Evolutionary conservation across 106 monocot species (phyloP).

Genomic region (Acorus calamus): DNA sequence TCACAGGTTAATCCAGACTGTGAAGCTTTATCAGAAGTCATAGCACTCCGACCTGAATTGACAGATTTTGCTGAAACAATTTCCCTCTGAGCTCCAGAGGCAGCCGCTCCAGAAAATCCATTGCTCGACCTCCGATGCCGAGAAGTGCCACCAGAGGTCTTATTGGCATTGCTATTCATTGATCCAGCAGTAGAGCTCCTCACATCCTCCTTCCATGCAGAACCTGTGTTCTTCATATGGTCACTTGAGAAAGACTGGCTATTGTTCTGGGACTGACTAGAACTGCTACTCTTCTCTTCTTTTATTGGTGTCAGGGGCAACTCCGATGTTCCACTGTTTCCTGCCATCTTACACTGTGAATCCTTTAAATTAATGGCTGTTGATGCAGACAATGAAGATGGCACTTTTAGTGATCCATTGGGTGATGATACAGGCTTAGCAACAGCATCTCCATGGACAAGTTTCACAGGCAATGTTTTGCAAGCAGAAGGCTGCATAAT

Average conservation of each 20-base stretch:
- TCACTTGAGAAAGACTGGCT: slow-evolving; percentile 58
- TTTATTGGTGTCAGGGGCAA: slow-evolving; percentile 15
- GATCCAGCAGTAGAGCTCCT: slow-evolving; percentile 50
- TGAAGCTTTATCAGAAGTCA: slow-evolving; percentile 18
- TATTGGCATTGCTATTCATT: slow-evolving; percentile 12
- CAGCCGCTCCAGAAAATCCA: slow-evolving; percentile 14
- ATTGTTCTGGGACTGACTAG: slow-evolving; percentile 56
- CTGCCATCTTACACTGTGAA: slow-evolving; percentile 17
- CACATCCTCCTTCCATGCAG: slow-evolving; percentile 47
- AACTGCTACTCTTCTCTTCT: slow-evolving; percentile 60
- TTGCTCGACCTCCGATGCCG: slow-evolving; percentile 52
- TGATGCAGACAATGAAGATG: slow-evolving; percentile 14
- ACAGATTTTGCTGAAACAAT: slow-evolving; percentile 15
- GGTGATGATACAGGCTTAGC: slow-evolving; percentile 27
- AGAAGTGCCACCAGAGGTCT: slow-evolving; percentile 29
- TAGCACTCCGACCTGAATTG: slow-evolving; percentile 16
- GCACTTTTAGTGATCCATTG: slow-evolving; percentile 26
- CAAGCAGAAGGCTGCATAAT: slow-evolving; percentile 25
- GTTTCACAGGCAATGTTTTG: slow-evolving; percentile 33
- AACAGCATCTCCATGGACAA: slow-evolving; percentile 28
- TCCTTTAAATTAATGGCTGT: slow-evolving; percentile 34
- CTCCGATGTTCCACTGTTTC: slow-evolving; percentile 8
- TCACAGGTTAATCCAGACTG: slow-evolving; percentile 26
- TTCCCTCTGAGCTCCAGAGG: slow-evolving; percentile 27
- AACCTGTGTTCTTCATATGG: slow-evolving; percentile 24